A percentile compares a stretch with the other conserved stretches of the same genome.
Evolutionary conservation across 2,329 filamentous ascomycete genomes (phyloP).

Genomic region (Coniochaeta pulveracea): DNA sequence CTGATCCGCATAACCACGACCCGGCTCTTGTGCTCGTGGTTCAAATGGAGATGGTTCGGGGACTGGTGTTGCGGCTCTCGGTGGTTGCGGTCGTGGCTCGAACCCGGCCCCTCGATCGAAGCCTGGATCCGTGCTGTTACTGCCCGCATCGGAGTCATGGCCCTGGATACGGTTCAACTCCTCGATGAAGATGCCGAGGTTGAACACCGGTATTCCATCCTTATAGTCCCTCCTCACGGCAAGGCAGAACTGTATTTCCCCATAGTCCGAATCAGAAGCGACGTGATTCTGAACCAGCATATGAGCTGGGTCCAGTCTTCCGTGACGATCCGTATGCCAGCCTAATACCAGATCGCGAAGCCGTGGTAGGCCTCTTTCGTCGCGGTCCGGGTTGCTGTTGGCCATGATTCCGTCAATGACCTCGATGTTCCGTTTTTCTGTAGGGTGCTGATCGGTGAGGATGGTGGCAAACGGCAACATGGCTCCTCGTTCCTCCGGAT

Average conservation of each 20-base stretch:
- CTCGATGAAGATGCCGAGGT: constrained; percentile 10
- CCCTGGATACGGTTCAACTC: constrained; percentile 9
- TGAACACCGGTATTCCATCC: constrained; percentile 6
- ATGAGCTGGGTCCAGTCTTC: constrained; percentile 2
- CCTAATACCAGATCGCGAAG: constrained; percentile 3
- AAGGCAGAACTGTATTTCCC: constrained; percentile 4
- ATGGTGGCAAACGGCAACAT: constrained; percentile 5
- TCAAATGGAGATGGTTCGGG: not conserved
- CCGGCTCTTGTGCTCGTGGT: not conserved
- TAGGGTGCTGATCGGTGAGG: constrained; percentile 7
- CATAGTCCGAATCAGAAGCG: constrained; percentile 4
- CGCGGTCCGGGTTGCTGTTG: not conserved
- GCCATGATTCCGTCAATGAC: constrained; percentile 6
- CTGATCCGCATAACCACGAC: too few species aligned
- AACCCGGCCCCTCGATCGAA: not conserved
- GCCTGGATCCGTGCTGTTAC: constrained; percentile 1
- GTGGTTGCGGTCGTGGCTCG: not conserved
- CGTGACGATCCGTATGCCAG: constrained; percentile 5
- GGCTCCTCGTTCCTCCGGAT: not conserved
- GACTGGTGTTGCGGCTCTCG: not conserved
- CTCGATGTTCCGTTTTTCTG: constrained; percentile 3
- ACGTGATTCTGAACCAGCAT: constrained; percentile 5
- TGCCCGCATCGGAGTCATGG: not conserved
- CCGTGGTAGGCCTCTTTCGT: constrained; percentile 1
- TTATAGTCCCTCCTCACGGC: constrained; percentile 3